phyloP scores from a whole-genome alignment of 2,329 filamentous ascomycete species.

The Cladosporium halotolerans region DNA sequence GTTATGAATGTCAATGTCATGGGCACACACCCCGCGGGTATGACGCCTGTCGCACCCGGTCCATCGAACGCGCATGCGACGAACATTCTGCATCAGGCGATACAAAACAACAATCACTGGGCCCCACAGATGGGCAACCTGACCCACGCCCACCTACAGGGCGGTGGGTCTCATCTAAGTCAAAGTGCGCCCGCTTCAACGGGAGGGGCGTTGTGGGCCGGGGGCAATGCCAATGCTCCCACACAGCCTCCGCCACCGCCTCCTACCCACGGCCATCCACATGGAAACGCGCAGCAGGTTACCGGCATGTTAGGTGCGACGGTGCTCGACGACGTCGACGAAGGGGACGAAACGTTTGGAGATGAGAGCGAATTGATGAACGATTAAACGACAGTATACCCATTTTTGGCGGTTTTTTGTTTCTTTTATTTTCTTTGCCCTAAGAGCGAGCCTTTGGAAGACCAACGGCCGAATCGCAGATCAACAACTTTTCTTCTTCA shows the following conservation, averaged over 20 bases:
- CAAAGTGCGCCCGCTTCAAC: conserved; percentile 27
- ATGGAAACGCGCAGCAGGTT: conserved; percentile 26
- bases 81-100: conserved; percentile 3
- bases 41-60: conserved; percentile 20
- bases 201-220: conserved; percentile 18
- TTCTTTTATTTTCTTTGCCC: too few relatives aligned
- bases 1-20: conserved; percentile 25
- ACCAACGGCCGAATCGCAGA: too few relatives aligned
- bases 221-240: not conserved
- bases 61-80: conserved; percentile 17
- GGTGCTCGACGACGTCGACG: conserved; percentile 35
- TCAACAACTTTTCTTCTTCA: too few relatives aligned
- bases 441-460: too few relatives aligned
- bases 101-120: conserved; percentile 6
- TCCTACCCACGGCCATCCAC: conserved; percentile 5
- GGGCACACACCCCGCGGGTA: conserved; percentile 20
- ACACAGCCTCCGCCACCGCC: conserved; percentile 1
- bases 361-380: conserved; percentile 42
- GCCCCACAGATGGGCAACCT: conserved; percentile 1
- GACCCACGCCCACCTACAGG: not conserved
- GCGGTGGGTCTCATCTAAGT: conserved; percentile 17
- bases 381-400: not conserved
- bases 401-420: not conserved
- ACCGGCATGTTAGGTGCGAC: conserved; percentile 33
- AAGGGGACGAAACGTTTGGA: conserved; percentile 38